Evolutionary conservation across 2,329 filamentous ascomycete species (phyloP), one percentile per base, ranked within the genome.

Genomic region (Drechslerella dactyloides): DNA sequence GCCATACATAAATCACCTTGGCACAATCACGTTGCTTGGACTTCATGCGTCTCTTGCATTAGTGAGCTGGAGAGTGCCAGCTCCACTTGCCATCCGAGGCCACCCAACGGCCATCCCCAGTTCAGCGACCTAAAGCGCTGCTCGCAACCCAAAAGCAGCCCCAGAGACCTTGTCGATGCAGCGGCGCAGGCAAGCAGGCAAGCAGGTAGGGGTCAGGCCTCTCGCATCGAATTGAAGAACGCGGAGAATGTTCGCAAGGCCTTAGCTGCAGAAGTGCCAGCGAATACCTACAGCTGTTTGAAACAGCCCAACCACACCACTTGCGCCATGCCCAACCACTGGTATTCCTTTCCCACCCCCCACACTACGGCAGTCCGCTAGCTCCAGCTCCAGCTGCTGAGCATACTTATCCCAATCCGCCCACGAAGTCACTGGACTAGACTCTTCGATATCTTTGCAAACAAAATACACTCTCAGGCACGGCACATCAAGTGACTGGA

Each of bases 211-310:
- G 27, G 27, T 8, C 27, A 8, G 27, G 27, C 27, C 27, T 55
- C 40, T 64, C 60, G 66, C 66, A 70, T 63, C 54, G 59, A 63
- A 70, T 58, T 64, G 54, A 60, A 70, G 55, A 70, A 70, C 66
- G 66, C 59, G 66, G 66, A 64, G 59, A 59, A 58, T 17, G 44
- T 57, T 58, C 58, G 52, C 30, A 46, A 23, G 35, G 33, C 42
- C 15, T 51, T 72, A 72, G 68, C 60, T 72, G 68, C 68, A 72
- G 68, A 72, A 60, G 59, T 72, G 68, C 68, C 68, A 72, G 60
- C 68, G 68, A 72, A 72, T 54, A 72, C 68, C 37, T 72, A 72
- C 68, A 72, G 68, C 68, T 35, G 48, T 72, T 72, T 72, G 68
- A 72, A 72, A 72, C 68, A 72, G 50, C 50, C 60, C 65, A 65